Evolutionary conservation across 805 yeast genomes (phyloP), one percentile per base, ranked within the genome.

Genomic region (Candida nonsorbophila): DNA sequence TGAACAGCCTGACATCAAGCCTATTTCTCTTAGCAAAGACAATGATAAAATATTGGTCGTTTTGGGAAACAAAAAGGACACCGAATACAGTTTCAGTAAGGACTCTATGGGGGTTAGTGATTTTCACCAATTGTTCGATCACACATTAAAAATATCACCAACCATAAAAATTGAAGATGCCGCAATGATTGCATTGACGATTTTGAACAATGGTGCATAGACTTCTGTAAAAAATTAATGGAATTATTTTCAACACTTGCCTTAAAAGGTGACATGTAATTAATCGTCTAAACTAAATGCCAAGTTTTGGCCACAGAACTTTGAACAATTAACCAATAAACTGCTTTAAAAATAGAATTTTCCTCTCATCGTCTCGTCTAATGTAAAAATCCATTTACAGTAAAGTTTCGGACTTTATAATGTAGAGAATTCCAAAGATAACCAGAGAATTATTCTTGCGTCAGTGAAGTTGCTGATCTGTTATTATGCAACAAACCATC

Each of bases 81-180:
- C 80, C 7, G 62, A 64, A 25, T 42, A 41, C 7, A 59, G 79
- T n/a, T 83, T 84, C 37, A 49, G 62, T 14, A 49, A 51, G 16
- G 86, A 78, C 32, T 55, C 54, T 11, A 74, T 66, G 30, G 78
- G 72, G 2, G 72, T 80, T 6, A 62, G 62, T 0, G 63, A 62
- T 23, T 75, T 79, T 1, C 56, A 67, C 9, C 79, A 77, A 37
- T 68, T 86, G 62, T 81, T 86, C 50, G 95, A 86, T 52, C 78
- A 80, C 3, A 62, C 68, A 32, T 28, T 75, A 14, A 45, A 46
- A 5, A 67, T 81, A 6, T 80, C 83, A 1, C 50, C 58, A 1
- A 74, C 80, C 0, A 67, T 73, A 1, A 62, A 82, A 34, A 65
- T 80, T 2, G 94, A 84, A 45, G 95, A 86, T 51, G 81, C 79